Evolutionary conservation across 805 yeast genomes (phyloP).

Genomic region (Zygosaccharomyces siamensis): DNA sequence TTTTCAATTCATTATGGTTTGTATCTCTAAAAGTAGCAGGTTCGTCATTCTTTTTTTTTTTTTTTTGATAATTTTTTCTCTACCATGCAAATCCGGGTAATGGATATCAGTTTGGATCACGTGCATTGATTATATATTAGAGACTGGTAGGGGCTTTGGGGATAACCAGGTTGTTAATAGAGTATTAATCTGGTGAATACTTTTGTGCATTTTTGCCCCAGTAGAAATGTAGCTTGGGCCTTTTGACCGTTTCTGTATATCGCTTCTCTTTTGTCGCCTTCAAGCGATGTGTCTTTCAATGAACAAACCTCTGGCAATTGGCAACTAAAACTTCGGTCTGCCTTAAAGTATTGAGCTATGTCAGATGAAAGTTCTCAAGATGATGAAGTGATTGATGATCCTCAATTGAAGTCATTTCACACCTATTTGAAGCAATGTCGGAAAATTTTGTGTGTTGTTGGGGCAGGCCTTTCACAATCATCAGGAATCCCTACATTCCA

Average conservation of each 20-base stretch:
- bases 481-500: conserved; percentile 75
- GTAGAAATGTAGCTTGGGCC: no score
- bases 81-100: not conserved
- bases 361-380: conserved; percentile 6
- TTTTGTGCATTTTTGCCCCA: no score
- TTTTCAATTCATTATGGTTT: conserved; percentile 1
- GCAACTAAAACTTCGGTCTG: no score
- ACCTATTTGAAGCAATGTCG: conserved; percentile 42
- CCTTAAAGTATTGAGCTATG: conserved; percentile 1
- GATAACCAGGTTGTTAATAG: no score
- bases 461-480: conserved; percentile 77
- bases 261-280: no score
- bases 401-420: conserved; percentile 42
- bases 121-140: not conserved
- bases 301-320: no score
- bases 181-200: no score
- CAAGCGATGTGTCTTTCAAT: no score
- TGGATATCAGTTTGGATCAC: not conserved
- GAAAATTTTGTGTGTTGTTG: conserved; percentile 60
- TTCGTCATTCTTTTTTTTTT: not conserved
- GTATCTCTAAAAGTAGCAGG: not conserved
- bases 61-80: not conserved
- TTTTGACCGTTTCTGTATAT: no score
- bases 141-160: no score
- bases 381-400: conserved; percentile 6